Base-by-base conservation (phyloP, 192 early-diverging fungal species). In the Endogone sp. region DNA sequence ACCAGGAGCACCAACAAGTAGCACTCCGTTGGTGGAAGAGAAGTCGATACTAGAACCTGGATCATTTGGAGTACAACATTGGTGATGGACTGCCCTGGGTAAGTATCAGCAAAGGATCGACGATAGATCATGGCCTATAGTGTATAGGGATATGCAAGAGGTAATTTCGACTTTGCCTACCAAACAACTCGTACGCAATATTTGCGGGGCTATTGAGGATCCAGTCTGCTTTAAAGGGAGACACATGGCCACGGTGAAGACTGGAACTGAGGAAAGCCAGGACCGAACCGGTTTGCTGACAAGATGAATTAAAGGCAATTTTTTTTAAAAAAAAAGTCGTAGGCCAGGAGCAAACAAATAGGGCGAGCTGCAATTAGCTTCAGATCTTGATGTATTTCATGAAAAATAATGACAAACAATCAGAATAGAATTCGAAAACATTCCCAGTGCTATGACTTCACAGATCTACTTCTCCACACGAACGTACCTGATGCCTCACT, bases 1-100 rank as follows among this genome's bases (percentile, higher is more conserved):
- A 8, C 86, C 86, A 0, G 86, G 86, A 6, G 86, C 83, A 11
- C 86, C 86, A 0, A 88, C 78, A 23, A 88, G 69, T 6, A 82
- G 69, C 49, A 76, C 68, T 6, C 16, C 16, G 37, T 49, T 6
- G 37, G 37, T 49, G 37, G 16, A 6, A 16, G 37, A 49, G 37
- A 49, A 16, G 16, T 6, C 37, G 37, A 49, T 49, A 16, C 37
- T 49, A 16, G 37, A 49, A 16, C 37, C 37, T 49, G 37, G 6
- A 16, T 49, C 37, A 49, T 1, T 49, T 16, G 16, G 37, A 1
- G 37, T 11, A 49, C 16, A 11, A 16, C 37, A 49, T 49, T 49
- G 37, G 37, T 44, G 37, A 16, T 49, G 6, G 1, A 11, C 6
- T 6, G 37, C 37, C n/a, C n/a, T n/a, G n/a, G n/a, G n/a, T n/a